A percentile compares a stretch with the other conserved stretches of the same genome.
These are phyloP conservation scores for Byssothecium circinans DNA, from an alignment of 2,329 filamentous ascomycete genomes.

Conservation along the genomic window DNA sequence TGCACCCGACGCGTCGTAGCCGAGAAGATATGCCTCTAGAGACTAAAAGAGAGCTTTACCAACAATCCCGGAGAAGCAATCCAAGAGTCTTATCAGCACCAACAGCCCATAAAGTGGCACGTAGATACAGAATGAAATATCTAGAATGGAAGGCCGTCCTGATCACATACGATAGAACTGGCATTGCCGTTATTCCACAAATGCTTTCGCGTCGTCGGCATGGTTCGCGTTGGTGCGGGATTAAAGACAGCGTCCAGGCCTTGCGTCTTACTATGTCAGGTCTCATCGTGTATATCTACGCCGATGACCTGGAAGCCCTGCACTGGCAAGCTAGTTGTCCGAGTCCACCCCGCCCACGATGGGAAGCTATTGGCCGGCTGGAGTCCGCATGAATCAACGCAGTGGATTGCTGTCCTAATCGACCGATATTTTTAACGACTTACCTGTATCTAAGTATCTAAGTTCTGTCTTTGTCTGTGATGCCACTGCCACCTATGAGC, in stretches of 20 bases:
- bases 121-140: constrained; percentile 14
- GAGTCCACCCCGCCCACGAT: constrained; percentile 49
- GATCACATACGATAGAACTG: constrained; percentile 19
- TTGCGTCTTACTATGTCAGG: constrained; percentile 28
- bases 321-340: constrained; percentile 50
- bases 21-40: too few species aligned
- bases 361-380: constrained; percentile 40
- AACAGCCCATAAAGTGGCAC: too few species aligned
- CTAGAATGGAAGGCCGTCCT: constrained; percentile 17
- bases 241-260: constrained; percentile 46
- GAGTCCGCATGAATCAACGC: constrained; percentile 24
- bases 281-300: constrained; percentile 45
- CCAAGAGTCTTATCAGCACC: not conserved
- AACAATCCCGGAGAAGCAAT: constrained; percentile 6
- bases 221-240: constrained; percentile 37
- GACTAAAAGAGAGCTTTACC: too few species aligned
- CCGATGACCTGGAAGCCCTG: constrained; percentile 46
- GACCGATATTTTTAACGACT: not conserved
- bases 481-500: constrained; percentile 53
- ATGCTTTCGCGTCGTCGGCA: constrained; percentile 38
- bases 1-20: too few species aligned
- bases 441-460: not conserved
- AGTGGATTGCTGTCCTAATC: constrained; percentile 18
- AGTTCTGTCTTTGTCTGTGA: constrained; percentile 38
- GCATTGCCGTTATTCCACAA: constrained; percentile 23